These are phyloP conservation scores for Aspergillus diversus DNA, from an alignment of 495 filamentous ascomycete genomes.

Conservation along the genomic window DNA sequence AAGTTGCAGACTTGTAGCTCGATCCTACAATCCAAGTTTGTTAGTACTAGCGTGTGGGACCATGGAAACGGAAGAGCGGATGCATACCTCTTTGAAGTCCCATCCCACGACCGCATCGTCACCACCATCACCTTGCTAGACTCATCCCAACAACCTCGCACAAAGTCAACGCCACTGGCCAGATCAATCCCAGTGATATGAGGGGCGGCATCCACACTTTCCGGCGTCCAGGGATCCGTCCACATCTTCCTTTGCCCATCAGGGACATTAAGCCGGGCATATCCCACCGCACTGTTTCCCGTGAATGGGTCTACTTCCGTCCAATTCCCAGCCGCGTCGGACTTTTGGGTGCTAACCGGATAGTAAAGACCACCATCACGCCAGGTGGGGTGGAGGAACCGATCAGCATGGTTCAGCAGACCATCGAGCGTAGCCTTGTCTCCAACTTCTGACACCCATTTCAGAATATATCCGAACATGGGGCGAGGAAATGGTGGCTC, in stretches of 20 bases:
- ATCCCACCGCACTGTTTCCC: conserved; percentile 36
- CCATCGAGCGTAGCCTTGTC: conserved; percentile 25
- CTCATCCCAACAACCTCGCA: conserved; percentile 40
- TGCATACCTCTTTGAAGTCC: conserved; percentile 2
- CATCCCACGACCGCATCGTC: conserved; percentile 39
- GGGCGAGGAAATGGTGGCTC: conserved; percentile 17
- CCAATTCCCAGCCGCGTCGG: conserved; percentile 31
- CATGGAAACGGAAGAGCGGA: background rate
- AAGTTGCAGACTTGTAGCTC: background rate
- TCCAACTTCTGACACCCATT: conserved; percentile 37
- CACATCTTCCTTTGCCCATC: conserved; percentile 42
- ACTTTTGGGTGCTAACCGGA: conserved; percentile 22
- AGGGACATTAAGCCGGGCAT: conserved; percentile 37
- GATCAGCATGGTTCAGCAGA: conserved; percentile 32
- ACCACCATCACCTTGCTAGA: conserved; percentile 29
- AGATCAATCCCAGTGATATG: conserved; percentile 34
- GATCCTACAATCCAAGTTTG: background rate
- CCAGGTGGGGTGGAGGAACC: conserved; percentile 33
- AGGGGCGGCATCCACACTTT: conserved; percentile 22
- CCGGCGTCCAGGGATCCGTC: conserved; percentile 36
- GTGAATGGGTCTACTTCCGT: conserved; percentile 36
- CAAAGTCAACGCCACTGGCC: conserved; percentile 35
- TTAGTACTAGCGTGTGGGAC: background rate
- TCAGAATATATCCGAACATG: conserved; percentile 32
- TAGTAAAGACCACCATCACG: conserved; percentile 38